Base-by-base conservation (phyloP, 495 filamentous ascomycete genomes). In the Letharia lupina region DNA sequence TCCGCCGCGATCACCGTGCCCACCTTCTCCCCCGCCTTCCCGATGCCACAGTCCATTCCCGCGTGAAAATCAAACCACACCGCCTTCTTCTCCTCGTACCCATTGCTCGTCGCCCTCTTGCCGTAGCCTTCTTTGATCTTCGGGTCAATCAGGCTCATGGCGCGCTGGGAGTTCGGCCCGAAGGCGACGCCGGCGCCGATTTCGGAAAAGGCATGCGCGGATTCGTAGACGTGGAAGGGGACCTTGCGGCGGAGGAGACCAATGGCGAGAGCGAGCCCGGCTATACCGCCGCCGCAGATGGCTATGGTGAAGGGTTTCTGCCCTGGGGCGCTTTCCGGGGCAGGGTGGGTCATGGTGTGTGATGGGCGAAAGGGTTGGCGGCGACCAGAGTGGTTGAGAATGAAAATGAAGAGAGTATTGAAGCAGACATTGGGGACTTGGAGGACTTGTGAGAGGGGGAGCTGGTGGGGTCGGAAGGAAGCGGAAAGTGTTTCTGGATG, bases 151-250 rank as follows among this genome's bases (percentile, higher is more conserved):
- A 82, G 48, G 8, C 71, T 69, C 80, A 89, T 84, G 1, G 85
- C 85, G 3, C 78, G 74, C 8, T 80, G 74, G 10, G 85, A 78
- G 70, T 88, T 88, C 44, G 84, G 80, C 0, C 82, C 81, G 47
- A 89, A 82, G 15, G 78, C 80, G 5, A 89, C 78, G 15, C 86
- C 87, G 3, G 86, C 87, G 39, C 87, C 87, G 6, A 89, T 80
- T 67, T 84, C 82, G 2, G 74, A 74, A 48, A 86, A 82, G 1
- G 68, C 68, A 8, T 70, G 60, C 0, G 79, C 79, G 13, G 81
- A 76, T 66, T 86, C 84, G 74, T 86, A 87, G 61, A 86, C 71
- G 9, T 75, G 81, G 60, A 80, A 69, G 2, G 76, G 72, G 48
- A 87, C 69, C 23, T 69, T 67, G 31, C 72, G 72, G 47, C 71